Evolutionary conservation across 2,329 filamentous ascomycete genomes (phyloP), one percentile per base, ranked within the genome.

Genomic region (Alternaria ventricosa): DNA sequence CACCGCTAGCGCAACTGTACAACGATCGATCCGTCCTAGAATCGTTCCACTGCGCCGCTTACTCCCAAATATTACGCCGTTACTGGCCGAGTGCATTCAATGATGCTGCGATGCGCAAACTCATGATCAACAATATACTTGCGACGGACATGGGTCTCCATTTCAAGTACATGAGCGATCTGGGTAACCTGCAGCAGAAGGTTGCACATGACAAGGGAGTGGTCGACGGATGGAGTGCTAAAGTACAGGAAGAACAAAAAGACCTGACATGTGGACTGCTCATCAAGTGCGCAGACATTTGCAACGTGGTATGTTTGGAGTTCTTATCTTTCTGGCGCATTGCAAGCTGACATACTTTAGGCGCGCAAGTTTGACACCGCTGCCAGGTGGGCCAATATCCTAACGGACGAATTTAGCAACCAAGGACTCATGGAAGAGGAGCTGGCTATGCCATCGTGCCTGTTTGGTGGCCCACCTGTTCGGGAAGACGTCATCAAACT

Each of bases 201-300:
- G 85, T 96, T 11, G 86, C 89, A 44, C 88, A 88, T 43, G 90
- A 89, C 70, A 85, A 89, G 60, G 86, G 84, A 54, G 82, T 81
- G 6, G 87, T 88, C 5, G 89, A 93, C 61, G 87, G 87, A 9
- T 97, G 93, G 94, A 91, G 90, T 64, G 88, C 87, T 6, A 91
- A 94, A 69, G 87, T 91, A 70, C 78, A 90, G 11, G 90, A 96
- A 64, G 91, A 94, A 70, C 88, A 94, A 70, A 92, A 90, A 70
- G 89, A 92, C 10, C 82, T 98, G 50, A 84, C 91, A n/a, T 98
- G 96, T 80, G 94, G 94, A 13, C 83, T 99, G 60, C 83, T 99
- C 63, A 97, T 99, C 82, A 99, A 99, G 80, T 98, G 96, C 78
- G 96, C 96, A 43, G 96, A 99, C 79, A 98, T 99, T 76, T 97